Percentiles rank a stretch among this genome's conserved stretches.
Evolutionary conservation across 2,329 filamentous ascomycete genomes (phyloP).

Genomic region (Cladosporium phlei): DNA sequence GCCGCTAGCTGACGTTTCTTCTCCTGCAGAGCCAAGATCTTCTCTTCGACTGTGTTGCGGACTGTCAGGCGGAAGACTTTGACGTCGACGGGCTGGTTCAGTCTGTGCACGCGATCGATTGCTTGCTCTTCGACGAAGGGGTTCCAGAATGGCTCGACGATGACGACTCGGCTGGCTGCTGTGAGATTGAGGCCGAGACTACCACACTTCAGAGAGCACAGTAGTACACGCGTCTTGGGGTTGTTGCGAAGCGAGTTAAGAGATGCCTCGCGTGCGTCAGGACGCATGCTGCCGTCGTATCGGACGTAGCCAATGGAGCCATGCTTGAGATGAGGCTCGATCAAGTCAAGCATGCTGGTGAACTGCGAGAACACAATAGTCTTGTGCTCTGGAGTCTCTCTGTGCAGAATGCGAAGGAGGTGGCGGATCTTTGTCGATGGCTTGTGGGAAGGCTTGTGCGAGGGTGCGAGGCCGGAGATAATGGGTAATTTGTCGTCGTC

Average conservation of each 20-base stretch:
- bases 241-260: slow-evolving; percentile 72
- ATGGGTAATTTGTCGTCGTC: slow-evolving; percentile 25
- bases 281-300: slow-evolving; percentile 93
- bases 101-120: slow-evolving; percentile 95
- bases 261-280: slow-evolving; percentile 84
- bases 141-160: slow-evolving; percentile 98
- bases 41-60: slow-evolving; percentile 79
- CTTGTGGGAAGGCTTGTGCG: slow-evolving; percentile 43
- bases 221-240: slow-evolving; percentile 69
- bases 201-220: slow-evolving; percentile 92
- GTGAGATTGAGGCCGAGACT: slow-evolving; percentile 91
- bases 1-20: slow-evolving; percentile 90
- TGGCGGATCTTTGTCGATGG: slow-evolving; percentile 89
- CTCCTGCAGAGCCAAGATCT: slow-evolving; percentile 90
- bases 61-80: slow-evolving; percentile 93
- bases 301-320: slow-evolving; percentile 75
- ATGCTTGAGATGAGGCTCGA: slow-evolving; percentile 81
- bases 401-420: slow-evolving; percentile 72
- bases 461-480: slow-evolving; percentile 26
- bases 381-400: slow-evolving; percentile 78
- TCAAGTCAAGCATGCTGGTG: slow-evolving; percentile 93
- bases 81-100: slow-evolving; percentile 93
- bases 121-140: slow-evolving; percentile 97
- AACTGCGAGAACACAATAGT: slow-evolving; percentile 99
- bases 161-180: slow-evolving; percentile 85